These are phyloP conservation scores for Tuctoria greenei DNA, from an alignment of 176 grass and related monocot species.

Conservation along the genomic window DNA sequence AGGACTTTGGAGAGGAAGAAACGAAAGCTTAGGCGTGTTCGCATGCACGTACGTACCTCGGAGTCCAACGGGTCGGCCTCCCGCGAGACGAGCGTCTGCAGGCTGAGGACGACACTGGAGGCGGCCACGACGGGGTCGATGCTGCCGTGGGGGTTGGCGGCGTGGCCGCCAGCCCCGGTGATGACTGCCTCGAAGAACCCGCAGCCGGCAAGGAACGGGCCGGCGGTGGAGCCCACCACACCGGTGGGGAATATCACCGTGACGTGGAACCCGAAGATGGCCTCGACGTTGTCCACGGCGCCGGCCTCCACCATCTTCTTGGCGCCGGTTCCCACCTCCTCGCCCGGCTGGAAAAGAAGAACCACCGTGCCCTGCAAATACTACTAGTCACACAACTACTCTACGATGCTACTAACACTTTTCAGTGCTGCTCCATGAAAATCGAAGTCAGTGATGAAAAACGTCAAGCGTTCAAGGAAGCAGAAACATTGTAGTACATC, in stretches of 20 bases:
- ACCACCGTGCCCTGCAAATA: constrained; percentile 82
- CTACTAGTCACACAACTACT: neutral
- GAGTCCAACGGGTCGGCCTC: constrained; percentile 86
- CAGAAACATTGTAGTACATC: neutral
- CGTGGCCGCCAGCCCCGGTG: constrained; percentile 77
- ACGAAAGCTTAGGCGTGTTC: no score
- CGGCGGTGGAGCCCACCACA: constrained; percentile 57
- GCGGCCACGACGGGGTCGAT: constrained; percentile 86
- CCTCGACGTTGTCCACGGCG: constrained; percentile 70
- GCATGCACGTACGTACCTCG: constrained; percentile 35
- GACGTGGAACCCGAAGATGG: constrained; percentile 84
- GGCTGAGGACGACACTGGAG: constrained; percentile 77
- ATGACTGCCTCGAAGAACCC: constrained; percentile 96
- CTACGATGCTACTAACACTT: neutral
- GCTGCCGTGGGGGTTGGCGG: constrained; percentile 58
- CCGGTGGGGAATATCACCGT: constrained; percentile 46
- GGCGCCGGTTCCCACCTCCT: constrained; percentile 77
- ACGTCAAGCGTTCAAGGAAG: neutral
- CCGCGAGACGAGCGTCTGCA: constrained; percentile 82
- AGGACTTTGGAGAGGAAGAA: neutral
- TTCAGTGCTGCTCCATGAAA: neutral
- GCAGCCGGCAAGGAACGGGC: constrained; percentile 75
- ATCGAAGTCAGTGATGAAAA: neutral
- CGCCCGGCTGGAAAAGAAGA: constrained; percentile 88
- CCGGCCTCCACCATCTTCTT: constrained; percentile 85